Percentiles rank a stretch among this genome's conserved stretches.
phyloP scores from a whole-genome alignment of 2,329 filamentous ascomycete species.

The Daldinia sp. region DNA sequence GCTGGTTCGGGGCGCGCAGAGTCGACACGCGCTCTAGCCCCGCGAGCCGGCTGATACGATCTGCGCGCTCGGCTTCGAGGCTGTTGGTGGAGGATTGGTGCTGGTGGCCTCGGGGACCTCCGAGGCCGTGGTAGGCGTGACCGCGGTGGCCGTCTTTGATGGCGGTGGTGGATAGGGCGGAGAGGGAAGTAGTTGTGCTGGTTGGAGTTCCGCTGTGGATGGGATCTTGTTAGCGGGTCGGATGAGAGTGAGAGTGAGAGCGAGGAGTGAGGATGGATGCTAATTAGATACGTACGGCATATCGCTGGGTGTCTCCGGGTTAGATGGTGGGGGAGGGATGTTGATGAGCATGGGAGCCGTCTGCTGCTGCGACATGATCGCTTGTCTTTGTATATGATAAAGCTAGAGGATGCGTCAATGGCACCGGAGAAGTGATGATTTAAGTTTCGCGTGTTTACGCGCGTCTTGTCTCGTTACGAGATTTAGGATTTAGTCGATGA shows the following conservation, averaged over 20 bases:
- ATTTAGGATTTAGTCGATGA: constrained; percentile 1
- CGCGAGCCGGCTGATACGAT: constrained; percentile 92
- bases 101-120: constrained; percentile 63
- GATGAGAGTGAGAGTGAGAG: constrained; percentile 20
- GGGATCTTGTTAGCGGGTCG: constrained; percentile 23
- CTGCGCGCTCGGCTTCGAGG: constrained; percentile 89
- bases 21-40: constrained; percentile 89
- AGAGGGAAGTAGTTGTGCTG: constrained; percentile 90
- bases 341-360: constrained; percentile 77
- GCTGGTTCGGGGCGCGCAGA: constrained; percentile 62
- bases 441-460: constrained; percentile 11
- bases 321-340: constrained; percentile 81
- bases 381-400: constrained; percentile 40
- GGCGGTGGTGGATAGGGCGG: constrained; percentile 88
- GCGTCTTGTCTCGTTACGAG: constrained; percentile 5
- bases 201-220: constrained; percentile 84
- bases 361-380: constrained; percentile 49
- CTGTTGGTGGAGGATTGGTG: constrained; percentile 72
- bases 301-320: constrained; percentile 86
- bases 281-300: constrained; percentile 75
- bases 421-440: not conserved
- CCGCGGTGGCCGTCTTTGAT: constrained; percentile 97
- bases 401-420: not conserved
- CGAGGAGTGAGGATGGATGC: not conserved
- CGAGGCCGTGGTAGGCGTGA: constrained; percentile 68